These are phyloP conservation scores for Sporothrix dimorphospora DNA, from an alignment of 2,329 filamentous ascomycete genomes.

Conservation along the genomic window DNA sequence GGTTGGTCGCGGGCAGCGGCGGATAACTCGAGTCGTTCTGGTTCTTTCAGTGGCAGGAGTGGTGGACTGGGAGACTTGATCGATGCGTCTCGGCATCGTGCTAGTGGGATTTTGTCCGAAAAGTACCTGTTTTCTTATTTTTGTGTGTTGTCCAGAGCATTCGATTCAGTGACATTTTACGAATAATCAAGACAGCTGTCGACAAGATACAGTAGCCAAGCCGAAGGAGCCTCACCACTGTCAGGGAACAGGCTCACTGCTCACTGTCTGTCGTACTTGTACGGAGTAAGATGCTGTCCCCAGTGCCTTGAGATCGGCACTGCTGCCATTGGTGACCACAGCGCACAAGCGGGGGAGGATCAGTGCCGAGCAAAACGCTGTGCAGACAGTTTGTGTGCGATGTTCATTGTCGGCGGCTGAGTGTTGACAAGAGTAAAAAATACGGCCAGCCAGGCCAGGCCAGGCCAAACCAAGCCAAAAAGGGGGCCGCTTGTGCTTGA, in stretches of 20 bases:
- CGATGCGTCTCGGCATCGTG: slow-evolving; percentile 10
- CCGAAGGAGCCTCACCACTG: neutral
- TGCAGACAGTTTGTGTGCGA: neutral
- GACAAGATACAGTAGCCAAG: neutral
- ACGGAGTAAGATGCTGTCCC: too few relatives aligned
- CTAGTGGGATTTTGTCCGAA: neutral
- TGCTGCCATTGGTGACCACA: neutral
- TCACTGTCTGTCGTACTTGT: too few relatives aligned
- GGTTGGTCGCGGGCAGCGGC: neutral
- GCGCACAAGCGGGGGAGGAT: neutral
- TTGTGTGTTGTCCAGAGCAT: neutral
- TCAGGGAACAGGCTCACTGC: neutral
- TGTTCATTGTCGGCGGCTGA: neutral
- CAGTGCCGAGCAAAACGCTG: neutral
- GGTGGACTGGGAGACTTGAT: neutral
- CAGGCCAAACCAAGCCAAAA: neutral
- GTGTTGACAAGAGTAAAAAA: neutral
- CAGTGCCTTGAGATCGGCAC: neutral
- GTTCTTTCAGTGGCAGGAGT: too few relatives aligned
- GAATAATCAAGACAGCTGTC: neutral
- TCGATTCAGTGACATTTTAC: neutral
- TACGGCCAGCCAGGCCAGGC: neutral
- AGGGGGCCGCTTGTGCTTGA: neutral
- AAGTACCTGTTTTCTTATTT: neutral
- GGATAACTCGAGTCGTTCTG: too few relatives aligned